Evolutionary conservation across 441 rosid genomes (phyloP).

Genomic region (Caryocar brasiliense): DNA sequence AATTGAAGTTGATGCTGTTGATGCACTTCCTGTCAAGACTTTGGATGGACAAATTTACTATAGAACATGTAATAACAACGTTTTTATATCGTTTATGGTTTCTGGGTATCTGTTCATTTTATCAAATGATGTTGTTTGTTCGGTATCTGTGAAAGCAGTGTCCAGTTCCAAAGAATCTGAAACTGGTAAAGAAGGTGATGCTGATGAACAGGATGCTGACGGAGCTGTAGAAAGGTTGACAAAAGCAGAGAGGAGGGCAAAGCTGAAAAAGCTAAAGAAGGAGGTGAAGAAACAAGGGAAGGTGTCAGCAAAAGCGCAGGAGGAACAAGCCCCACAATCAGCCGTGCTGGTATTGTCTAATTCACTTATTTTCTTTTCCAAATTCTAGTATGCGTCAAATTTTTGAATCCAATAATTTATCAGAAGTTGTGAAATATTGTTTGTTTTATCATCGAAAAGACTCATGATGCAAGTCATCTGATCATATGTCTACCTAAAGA

Average conservation of each 20-base stretch:
- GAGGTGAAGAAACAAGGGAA: conserved; percentile 65
- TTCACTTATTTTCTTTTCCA: not conserved
- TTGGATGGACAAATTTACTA: conserved; percentile 67
- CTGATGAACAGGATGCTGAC: conserved; percentile 16
- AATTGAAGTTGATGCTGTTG: conserved; percentile 51
- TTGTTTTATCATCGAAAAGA: too few species aligned
- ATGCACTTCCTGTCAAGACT: conserved; percentile 73
- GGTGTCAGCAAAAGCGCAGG: conserved; percentile 25
- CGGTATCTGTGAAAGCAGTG: conserved; percentile 21
- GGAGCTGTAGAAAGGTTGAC: conserved; percentile 33
- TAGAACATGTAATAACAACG: conserved; percentile 30
- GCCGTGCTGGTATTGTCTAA: conserved; percentile 53
- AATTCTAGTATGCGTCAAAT: not conserved
- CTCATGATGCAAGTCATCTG: too few species aligned
- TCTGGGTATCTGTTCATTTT: not conserved
- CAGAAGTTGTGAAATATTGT: too few species aligned
- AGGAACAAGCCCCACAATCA: conserved; percentile 53
- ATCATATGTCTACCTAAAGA: too few species aligned
- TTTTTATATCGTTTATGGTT: not conserved
- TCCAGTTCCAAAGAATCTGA: conserved; percentile 17
- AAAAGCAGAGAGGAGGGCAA: conserved; percentile 72
- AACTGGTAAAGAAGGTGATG: conserved; percentile 18
- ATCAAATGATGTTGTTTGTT: conserved; percentile 6
- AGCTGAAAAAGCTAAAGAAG: conserved; percentile 61
- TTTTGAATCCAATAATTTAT: too few species aligned